Evolutionary conservation across 1,139 yeast species (phyloP), one percentile per base, ranked within the genome.

Genomic region (Saccharomyces hybrid): DNA sequence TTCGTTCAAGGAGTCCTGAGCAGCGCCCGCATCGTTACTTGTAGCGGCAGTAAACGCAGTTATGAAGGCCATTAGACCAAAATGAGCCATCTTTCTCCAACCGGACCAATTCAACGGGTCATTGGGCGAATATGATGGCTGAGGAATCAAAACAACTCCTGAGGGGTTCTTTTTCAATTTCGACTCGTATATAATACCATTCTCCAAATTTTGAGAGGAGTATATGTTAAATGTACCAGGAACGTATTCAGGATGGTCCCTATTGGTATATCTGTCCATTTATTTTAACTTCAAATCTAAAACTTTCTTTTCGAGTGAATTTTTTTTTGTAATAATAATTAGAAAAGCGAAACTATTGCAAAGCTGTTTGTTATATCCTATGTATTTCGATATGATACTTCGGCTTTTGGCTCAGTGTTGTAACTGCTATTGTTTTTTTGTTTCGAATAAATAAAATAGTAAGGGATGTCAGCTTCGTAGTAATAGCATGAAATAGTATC

Each of bases 11-110:
- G 86, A 80, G 61, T 86, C 90, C 65, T 86, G 93, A 6, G 88
- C 80, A 0, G 93, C 82, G 46, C 93, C 90, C 2, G 95, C 93
- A 69, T 84, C 87, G 68, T 88, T 88, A 6, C 95, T 81, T 16
- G 89, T 86, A 8, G 95, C 95, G 7, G 95, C 95, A 0, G 95
- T 86, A 57, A 88, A 78, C 0, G 86, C 93, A 1, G 95, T 86
- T 55, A 86, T 79, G 59, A 85, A 80, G n/a, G 85, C 78, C 57
- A 87, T 74, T 42, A 88, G 69, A 9, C 75, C 65, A 64, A 85
- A 79, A 65, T 86, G 90, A 73, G 82, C 75, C 21, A 71, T 58
- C 64, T 88, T 87, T 49, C 95, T 77, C 56, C 67, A 55, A 31
- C 56, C 58, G 1, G 79, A 68, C 89, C 88, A 84, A 64, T 86